Evolutionary conservation across 306 rosid genomes (phyloP).

Genomic region (Rosa lucieae): DNA sequence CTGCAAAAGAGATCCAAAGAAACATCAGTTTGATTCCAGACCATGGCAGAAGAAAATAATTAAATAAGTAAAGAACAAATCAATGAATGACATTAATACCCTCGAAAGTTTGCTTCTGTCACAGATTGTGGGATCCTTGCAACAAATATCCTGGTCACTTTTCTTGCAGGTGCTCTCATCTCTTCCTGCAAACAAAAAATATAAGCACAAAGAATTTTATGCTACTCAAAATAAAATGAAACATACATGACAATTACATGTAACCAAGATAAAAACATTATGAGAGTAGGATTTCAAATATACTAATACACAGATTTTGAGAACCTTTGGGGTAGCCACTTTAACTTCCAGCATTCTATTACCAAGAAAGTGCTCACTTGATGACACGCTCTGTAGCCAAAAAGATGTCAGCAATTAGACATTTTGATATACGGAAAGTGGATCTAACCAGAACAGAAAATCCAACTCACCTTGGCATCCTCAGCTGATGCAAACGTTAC

Average conservation of each 20-base stretch:
- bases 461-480: constrained; percentile 76
- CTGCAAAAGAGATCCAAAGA: constrained; percentile 44
- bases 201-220: background rate
- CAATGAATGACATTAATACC: constrained; percentile 48
- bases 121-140: constrained; percentile 92
- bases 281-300: no score
- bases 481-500: constrained; percentile 84
- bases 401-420: constrained; percentile 13
- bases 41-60: background rate
- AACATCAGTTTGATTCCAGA: constrained; percentile 13
- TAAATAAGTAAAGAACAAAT: background rate
- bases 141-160: constrained; percentile 90
- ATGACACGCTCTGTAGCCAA: constrained; percentile 60
- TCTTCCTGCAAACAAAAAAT: constrained; percentile 68
- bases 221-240: background rate
- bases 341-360: constrained; percentile 92
- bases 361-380: constrained; percentile 85
- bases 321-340: constrained; percentile 98
- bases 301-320: background rate
- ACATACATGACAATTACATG: background rate
- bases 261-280: background rate
- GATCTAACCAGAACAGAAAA: background rate
- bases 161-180: constrained; percentile 85
- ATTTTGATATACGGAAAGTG: background rate
- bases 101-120: constrained; percentile 76